Evolutionary conservation across 2,329 filamentous ascomycete genomes (phyloP).

Genomic region (Dryadomyces quercus-mongolicae): DNA sequence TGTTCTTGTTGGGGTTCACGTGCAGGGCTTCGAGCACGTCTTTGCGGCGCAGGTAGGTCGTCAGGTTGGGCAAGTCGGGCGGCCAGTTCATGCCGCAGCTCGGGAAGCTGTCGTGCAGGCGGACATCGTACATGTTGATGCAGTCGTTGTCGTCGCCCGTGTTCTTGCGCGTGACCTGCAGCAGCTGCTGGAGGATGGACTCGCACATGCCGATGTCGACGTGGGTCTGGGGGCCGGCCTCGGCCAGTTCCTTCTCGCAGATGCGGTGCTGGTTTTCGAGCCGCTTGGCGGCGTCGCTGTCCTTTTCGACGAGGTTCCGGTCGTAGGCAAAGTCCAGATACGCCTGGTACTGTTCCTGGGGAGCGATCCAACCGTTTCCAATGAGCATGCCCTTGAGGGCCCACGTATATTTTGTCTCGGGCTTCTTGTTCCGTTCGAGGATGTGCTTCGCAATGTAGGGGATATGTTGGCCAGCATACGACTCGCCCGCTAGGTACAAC

Average conservation of each 20-base stretch:
- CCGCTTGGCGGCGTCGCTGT: slow-evolving; percentile 47
- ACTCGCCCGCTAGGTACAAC: slow-evolving; percentile 93
- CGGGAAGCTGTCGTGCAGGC: slow-evolving; percentile 65
- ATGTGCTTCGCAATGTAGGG: slow-evolving; percentile 93
- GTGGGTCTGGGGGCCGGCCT: slow-evolving; percentile 28
- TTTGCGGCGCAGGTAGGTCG: slow-evolving; percentile 70
- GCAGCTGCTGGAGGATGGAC: slow-evolving; percentile 58
- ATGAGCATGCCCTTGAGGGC: slow-evolving; percentile 77
- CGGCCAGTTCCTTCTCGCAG: slow-evolving; percentile 52
- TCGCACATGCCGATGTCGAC: slow-evolving; percentile 68
- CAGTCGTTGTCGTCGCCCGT: slow-evolving; percentile 48
- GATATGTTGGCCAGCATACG: slow-evolving; percentile 92
- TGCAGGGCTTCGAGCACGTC: slow-evolving; percentile 75
- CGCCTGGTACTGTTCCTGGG: slow-evolving; percentile 75
- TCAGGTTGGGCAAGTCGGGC: slow-evolving; percentile 65
- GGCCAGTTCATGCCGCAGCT: slow-evolving; percentile 98
- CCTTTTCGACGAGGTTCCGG: slow-evolving; percentile 57
- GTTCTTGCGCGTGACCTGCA: slow-evolving; percentile 46
- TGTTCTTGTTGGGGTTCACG: slow-evolving; percentile 66
- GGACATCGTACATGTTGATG: slow-evolving; percentile 94
- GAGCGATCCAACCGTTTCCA: slow-evolving; percentile 95
- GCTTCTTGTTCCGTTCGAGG: slow-evolving; percentile 69
- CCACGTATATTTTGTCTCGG: slow-evolving; percentile 45
- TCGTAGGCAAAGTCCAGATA: slow-evolving; percentile 77
- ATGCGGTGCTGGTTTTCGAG: slow-evolving; percentile 57